Evolutionary conservation across 2,329 filamentous ascomycete species (phyloP).

Genomic region (Trichoderma lentiforme): DNA sequence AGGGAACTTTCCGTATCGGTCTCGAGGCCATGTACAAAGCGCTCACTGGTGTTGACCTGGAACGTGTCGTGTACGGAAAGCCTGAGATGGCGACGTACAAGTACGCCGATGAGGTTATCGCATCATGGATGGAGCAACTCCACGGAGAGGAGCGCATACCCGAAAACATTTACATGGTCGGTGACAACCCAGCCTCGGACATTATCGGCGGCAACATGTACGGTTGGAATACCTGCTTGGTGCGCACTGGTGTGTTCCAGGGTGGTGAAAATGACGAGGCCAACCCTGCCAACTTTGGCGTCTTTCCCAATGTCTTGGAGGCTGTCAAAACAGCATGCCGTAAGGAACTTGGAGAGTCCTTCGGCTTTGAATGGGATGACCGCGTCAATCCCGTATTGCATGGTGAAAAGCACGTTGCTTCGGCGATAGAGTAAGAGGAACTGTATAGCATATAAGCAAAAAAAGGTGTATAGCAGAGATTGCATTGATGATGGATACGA

Average conservation of each 20-base stretch:
- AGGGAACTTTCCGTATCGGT: conserved; percentile 5
- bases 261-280: conserved; percentile 6
- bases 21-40: conserved; percentile 13
- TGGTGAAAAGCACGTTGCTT: conserved; percentile 5
- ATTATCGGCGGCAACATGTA: conserved; percentile 13
- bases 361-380: conserved; percentile 6
- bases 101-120: conserved; percentile 5
- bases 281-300: conserved; percentile 14
- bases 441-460: background rate
- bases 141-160: conserved; percentile 12
- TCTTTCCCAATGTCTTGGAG: conserved; percentile 4
- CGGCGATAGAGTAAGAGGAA: conserved; percentile 2
- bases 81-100: conserved; percentile 11
- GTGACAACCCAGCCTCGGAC: conserved; percentile 10
- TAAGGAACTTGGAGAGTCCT: conserved; percentile 3
- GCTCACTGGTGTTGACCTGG: conserved; percentile 4
- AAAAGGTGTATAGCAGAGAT: background rate
- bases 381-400: conserved; percentile 6
- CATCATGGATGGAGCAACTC: conserved; percentile 11
- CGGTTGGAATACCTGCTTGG: conserved; percentile 10
- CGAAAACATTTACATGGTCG: conserved; percentile 10
- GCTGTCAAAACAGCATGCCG: conserved; percentile 3
- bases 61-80: conserved; percentile 11
- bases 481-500: background rate
- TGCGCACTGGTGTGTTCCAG: conserved; percentile 11